Percentiles rank a stretch among this genome's conserved stretches.
phyloP scores from a whole-genome alignment of 768 basidiomycete genomes.

The Neoboletus brunneissimus region DNA sequence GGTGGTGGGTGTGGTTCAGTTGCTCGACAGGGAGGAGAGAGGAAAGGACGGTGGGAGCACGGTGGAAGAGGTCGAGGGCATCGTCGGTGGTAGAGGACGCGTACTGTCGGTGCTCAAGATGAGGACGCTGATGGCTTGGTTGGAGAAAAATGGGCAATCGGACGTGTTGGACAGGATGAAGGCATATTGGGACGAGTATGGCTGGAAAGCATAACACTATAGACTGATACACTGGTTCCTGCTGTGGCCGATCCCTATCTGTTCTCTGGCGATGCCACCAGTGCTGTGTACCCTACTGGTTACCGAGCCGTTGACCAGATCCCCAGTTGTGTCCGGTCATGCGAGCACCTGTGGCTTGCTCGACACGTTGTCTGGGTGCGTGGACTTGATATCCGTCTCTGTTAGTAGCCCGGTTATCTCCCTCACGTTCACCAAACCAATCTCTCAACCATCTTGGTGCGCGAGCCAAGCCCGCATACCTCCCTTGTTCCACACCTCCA shows the following conservation, averaged over 20 bases:
- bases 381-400: conserved; percentile 56
- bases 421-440: conserved; percentile 42
- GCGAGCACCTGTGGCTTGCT: conserved; percentile 14
- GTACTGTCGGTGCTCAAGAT: conserved; percentile 83
- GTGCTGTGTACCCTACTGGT: conserved; percentile 4
- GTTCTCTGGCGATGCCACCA: background rate
- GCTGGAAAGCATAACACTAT: conserved; percentile 24
- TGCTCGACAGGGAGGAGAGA: conserved; percentile 64
- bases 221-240: background rate
- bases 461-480: conserved; percentile 38
- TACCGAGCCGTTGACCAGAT: conserved; percentile 49
- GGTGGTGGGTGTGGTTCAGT: conserved; percentile 85
- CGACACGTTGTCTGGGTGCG: conserved; percentile 45
- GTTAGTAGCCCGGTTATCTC: conserved; percentile 33
- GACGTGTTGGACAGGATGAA: conserved; percentile 71
- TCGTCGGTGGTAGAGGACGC: conserved; percentile 62
- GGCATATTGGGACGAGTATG: conserved; percentile 49
- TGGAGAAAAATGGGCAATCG: conserved; percentile 63
- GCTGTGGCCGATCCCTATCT: background rate
- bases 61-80: conserved; percentile 75
- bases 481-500: conserved; percentile 37
- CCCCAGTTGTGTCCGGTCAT: conserved; percentile 51
- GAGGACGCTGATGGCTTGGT: conserved; percentile 80
- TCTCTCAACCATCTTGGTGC: conserved; percentile 61
- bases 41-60: conserved; percentile 57